Evolutionary conservation across 2,329 filamentous ascomycete genomes (phyloP).

Genomic region (Cladosporium cucumerinum): DNA sequence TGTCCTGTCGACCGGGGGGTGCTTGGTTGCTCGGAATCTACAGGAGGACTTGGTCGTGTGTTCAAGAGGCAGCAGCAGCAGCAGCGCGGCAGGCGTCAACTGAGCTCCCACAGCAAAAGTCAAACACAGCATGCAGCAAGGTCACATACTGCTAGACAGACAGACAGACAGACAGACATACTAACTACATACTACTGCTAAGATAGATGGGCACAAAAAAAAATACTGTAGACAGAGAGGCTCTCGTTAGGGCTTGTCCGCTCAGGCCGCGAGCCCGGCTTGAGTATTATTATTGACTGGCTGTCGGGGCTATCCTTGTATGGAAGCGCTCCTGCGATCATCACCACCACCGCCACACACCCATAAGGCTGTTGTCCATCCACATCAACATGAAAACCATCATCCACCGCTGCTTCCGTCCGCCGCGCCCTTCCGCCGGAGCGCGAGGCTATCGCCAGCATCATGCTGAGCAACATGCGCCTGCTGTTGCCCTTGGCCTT

Average conservation of each 20-base stretch:
- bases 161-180: too few relatives aligned
- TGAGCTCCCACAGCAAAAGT: neutral
- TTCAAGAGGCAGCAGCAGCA: neutral
- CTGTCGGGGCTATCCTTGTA: neutral
- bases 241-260: slow-evolving; percentile 1
- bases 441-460: neutral
- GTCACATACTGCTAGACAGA: neutral
- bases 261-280: neutral
- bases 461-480: neutral
- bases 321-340: neutral
- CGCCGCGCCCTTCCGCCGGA: neutral
- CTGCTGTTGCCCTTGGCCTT: slow-evolving; percentile 6
- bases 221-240: neutral
- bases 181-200: too few relatives aligned
- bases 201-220: neutral
- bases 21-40: neutral
- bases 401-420: neutral
- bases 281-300: neutral
- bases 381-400: neutral
- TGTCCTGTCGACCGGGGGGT: too few relatives aligned
- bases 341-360: neutral
- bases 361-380: neutral
- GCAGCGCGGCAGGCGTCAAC: neutral
- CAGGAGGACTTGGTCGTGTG: neutral
- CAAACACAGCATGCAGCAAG: neutral